Evolutionary conservation across 2,329 filamentous ascomycete genomes (phyloP), one percentile per base, ranked within the genome.

Genomic region (Alternaria gaisen): DNA sequence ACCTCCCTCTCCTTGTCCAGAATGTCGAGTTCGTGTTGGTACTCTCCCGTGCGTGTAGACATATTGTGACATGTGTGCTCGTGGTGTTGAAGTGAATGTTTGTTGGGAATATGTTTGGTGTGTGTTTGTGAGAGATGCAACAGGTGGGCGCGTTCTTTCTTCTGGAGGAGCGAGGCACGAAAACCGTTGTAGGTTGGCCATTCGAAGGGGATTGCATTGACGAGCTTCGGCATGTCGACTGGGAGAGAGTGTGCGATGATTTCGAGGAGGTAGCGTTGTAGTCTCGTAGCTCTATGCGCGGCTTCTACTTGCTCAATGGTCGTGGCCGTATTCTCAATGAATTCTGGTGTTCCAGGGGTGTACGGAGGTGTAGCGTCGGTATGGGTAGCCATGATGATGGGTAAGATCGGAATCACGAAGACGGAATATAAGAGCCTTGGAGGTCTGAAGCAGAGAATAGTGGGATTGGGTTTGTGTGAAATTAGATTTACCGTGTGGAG

Each of bases 381-480:
- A 1, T 42, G 11, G 10, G 11, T 24, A 11, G 12, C 11, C 18
- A 24, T 42, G 20, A 11, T 42, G 40, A 5, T 12, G 40, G 12
- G 40, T 18, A 22, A 18, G 20, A 42, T 12, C 9, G 20, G 3
- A 14, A 22, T 11, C 10, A 2, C 0, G 2, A 16, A 42, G 18
- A 41, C 4, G 8, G 20, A 24, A 18, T 24, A 11, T 4, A 5
- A 42, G 12, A 6, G 3, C 6, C 0, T 24, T 12, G 38, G 10
- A 24, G 3, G 20, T 0, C 6, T 4, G 8, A 6, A 20, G n/a
- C 38, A 10, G 40, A 14, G 16, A 8, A 42, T 1, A 1, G 0
- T 8, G 20, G 7, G 2, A 42, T 24, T 3, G 40, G 10, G 30
- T 4, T 10, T 12, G 30, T 32, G 10, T 12, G 9, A 9, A 16